phyloP scores from a whole-genome alignment of 176 grass and related monocot genomes.

The Triticum turgidum region DNA sequence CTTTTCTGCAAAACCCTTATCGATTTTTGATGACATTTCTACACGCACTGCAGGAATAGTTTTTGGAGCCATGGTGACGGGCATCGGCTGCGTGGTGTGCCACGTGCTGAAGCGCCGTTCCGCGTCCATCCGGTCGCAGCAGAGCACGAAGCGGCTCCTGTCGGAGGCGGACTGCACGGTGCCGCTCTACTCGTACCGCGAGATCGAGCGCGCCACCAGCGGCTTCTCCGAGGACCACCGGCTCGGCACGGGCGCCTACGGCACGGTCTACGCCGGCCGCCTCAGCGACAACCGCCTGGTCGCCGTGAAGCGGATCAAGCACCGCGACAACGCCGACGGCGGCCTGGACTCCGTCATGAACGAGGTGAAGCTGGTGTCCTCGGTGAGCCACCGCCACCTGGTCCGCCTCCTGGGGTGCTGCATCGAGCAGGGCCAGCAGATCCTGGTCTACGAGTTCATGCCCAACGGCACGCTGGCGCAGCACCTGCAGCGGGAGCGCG shows the following conservation, averaged over 20 bases:
- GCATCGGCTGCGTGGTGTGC: slow-evolving; percentile 22
- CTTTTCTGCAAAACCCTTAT: background rate
- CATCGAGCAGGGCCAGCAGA: slow-evolving; percentile 60
- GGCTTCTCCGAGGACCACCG: slow-evolving; percentile 47
- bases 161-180: slow-evolving; percentile 36
- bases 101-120: slow-evolving; percentile 37
- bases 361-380: slow-evolving; percentile 66
- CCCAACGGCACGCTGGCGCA: slow-evolving; percentile 71
- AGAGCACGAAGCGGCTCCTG: slow-evolving; percentile 43
- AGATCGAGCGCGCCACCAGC: slow-evolving; percentile 64
- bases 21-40: background rate
- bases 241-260: slow-evolving; percentile 74
- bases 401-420: slow-evolving; percentile 76
- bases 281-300: slow-evolving; percentile 44
- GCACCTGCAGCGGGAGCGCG: slow-evolving; percentile 71
- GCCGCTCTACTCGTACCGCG: slow-evolving; percentile 63
- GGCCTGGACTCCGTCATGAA: slow-evolving; percentile 51
- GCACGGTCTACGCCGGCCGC: slow-evolving; percentile 54
- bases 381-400: slow-evolving; percentile 60
- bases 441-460: slow-evolving; percentile 94
- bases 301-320: slow-evolving; percentile 63
- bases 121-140: slow-evolving; percentile 12
- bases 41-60: slow-evolving; percentile 24
- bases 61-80: slow-evolving; percentile 44
- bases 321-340: slow-evolving; percentile 32